Percentiles rank a stretch among this genome's conserved stretches.
Evolutionary conservation across 352 stramenopile species (phyloP).

Genomic region (Globisporangium middletonii): DNA sequence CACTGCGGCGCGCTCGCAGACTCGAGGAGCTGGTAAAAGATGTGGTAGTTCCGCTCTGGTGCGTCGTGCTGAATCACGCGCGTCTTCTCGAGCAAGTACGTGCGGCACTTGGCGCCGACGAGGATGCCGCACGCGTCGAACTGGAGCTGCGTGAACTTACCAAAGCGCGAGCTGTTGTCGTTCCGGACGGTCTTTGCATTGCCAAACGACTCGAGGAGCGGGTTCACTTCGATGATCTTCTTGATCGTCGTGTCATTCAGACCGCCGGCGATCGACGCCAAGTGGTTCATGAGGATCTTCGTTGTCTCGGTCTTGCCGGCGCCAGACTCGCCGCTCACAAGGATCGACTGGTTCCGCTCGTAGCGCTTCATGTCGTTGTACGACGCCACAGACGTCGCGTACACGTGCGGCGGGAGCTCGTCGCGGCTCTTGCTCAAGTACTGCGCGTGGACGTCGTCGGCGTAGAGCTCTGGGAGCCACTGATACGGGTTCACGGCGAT

Average conservation of each 20-base stretch:
- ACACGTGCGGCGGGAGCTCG: constrained; percentile 63
- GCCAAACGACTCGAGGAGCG: constrained; percentile 79
- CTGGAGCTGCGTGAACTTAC: constrained; percentile 54
- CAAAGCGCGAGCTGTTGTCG: constrained; percentile 44
- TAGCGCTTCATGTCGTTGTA: constrained; percentile 64
- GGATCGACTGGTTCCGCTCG: constrained; percentile 74
- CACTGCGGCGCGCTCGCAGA: constrained; percentile 5
- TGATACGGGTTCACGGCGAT: constrained; percentile 97
- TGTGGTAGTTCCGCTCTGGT: constrained; percentile 95
- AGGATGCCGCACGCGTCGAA: constrained; percentile 62
- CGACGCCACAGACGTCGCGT: constrained; percentile 59
- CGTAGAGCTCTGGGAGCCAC: constrained; percentile 85
- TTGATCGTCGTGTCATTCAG: constrained; percentile 74
- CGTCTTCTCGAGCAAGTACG: constrained; percentile 97
- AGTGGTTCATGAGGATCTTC: constrained; percentile 88
- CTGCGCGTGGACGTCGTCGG: constrained; percentile 50
- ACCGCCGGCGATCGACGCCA: constrained; percentile 61
- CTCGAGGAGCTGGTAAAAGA: constrained; percentile 89
- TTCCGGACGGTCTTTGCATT: constrained; percentile 59
- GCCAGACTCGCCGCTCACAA: constrained; percentile 83
- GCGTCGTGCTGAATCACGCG: constrained; percentile 92
- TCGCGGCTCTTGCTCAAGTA: constrained; percentile 64
- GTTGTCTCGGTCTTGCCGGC: constrained; percentile 88
- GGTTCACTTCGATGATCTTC: constrained; percentile 80
- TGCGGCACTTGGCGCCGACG: constrained; percentile 92